Percentiles rank a stretch among this genome's conserved stretches.
Conservation (phyloP, 2,329 filamentous ascomycete species). For the Ceratocystis destructans region DNA sequence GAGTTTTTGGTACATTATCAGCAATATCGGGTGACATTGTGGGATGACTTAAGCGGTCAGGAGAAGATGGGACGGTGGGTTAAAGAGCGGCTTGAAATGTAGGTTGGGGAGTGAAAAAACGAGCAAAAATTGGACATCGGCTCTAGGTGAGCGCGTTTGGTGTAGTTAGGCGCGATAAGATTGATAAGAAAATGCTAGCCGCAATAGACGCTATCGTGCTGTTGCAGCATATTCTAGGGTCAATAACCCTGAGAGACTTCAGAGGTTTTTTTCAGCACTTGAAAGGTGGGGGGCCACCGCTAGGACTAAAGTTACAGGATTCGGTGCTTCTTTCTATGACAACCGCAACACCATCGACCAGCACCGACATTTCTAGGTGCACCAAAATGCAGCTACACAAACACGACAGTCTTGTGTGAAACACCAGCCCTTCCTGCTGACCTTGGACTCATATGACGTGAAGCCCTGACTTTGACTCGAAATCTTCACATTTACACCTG, state of each 20-base stretch:
- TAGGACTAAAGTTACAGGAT: not conserved
- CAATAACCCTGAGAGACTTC: not conserved
- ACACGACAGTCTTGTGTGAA: not conserved
- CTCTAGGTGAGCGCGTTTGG: not conserved
- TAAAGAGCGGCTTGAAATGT: not conserved
- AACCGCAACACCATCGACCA: not conserved
- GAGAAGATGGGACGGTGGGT: not conserved
- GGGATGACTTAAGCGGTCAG: not conserved
- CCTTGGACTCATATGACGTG: not conserved
- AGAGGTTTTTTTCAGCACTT: not conserved
- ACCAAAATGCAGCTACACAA: not conserved
- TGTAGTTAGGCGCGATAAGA: not conserved
- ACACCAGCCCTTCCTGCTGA: not conserved
- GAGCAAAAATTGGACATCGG: not conserved
- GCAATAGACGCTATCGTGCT: not conserved
- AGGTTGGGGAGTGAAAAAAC: not conserved
- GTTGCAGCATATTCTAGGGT: not conserved
- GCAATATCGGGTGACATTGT: not conserved
- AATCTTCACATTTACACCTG: not conserved
- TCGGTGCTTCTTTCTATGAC: slow-evolving; percentile 2
- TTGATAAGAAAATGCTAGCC: not conserved
- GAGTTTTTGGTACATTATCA: not conserved
- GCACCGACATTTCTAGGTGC: not conserved
- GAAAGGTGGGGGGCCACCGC: not conserved
- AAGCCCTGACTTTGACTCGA: not conserved